Conservation (phyloP, 2,329 filamentous ascomycete species). For the Aspergillus sp. region DNA sequence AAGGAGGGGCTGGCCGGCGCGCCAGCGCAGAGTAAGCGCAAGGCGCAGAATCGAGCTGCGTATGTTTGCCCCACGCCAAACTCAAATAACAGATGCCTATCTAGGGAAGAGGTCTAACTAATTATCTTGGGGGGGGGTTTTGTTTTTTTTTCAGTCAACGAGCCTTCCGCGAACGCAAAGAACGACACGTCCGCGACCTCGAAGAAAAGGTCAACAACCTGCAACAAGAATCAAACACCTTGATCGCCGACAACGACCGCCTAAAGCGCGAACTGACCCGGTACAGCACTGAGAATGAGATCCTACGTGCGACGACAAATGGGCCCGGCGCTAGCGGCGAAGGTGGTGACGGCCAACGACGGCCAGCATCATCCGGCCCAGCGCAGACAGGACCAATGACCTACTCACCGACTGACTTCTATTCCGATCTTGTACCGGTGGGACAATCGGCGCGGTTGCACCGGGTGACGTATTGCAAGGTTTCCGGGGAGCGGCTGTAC, state of each 20-base stretch:
- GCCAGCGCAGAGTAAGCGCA: conserved; percentile 61
- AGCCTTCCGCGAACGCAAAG: conserved; percentile 93
- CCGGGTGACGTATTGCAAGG: conserved; percentile 65
- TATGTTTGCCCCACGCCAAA: conserved; percentile 42
- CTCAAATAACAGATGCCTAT: neutral
- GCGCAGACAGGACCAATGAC: conserved; percentile 66
- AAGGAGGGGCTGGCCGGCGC: conserved; percentile 54
- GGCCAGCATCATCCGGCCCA: conserved; percentile 28
- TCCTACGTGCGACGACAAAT: conserved; percentile 76
- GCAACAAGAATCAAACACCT: conserved; percentile 69
- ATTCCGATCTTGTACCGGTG: conserved; percentile 60
- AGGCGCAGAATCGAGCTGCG: conserved; percentile 73
- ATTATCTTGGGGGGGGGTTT: neutral
- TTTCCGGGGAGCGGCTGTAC: conserved; percentile 66
- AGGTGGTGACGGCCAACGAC: neutral
- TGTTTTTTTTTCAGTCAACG: conserved; percentile 65
- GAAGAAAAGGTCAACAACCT: conserved; percentile 79
- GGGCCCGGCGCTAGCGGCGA: neutral
- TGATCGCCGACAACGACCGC: conserved; percentile 81
- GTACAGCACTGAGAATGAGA: conserved; percentile 87
- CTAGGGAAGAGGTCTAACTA: neutral
- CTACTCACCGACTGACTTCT: conserved; percentile 72
- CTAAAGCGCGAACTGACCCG: conserved; percentile 81
- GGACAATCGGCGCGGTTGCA: conserved; percentile 55
- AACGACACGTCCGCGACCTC: conserved; percentile 89